A percentile compares a stretch with the other conserved stretches of the same genome.
Evolutionary conservation across 768 basidiomycete genomes (phyloP).

Genomic region (Leucosporidium scottii): DNA sequence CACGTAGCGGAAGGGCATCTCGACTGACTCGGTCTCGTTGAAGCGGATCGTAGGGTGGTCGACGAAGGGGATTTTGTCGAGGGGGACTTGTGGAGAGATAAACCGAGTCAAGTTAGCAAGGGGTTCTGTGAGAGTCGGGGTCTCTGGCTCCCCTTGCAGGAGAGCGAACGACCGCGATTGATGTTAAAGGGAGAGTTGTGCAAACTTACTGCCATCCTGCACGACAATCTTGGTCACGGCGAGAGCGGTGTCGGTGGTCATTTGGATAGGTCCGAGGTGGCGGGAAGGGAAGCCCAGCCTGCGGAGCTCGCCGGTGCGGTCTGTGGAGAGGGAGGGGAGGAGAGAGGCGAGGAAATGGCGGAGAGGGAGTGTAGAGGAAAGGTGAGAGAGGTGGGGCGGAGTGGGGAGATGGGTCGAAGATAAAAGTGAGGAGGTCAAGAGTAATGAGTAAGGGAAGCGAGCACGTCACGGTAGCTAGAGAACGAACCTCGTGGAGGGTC

Average conservation of each 20-base stretch:
- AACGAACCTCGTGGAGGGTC: conserved; percentile 66
- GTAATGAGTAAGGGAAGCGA: too few species aligned
- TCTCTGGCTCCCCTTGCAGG: background rate
- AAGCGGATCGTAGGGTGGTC: conserved; percentile 85
- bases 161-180: conserved; percentile 9
- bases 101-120: background rate
- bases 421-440: too few species aligned
- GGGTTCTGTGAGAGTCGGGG: background rate
- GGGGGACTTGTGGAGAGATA: conserved; percentile 46
- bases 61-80: conserved; percentile 61
- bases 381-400: background rate
- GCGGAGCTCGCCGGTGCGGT: conserved; percentile 83
- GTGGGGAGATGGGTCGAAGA: background rate
- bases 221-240: conserved; percentile 82
- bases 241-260: conserved; percentile 97
- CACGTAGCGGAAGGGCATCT: conserved; percentile 93
- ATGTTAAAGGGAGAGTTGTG: background rate
- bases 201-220: conserved; percentile 55
- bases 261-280: conserved; percentile 80
- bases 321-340: conserved; percentile 38
- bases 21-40: conserved; percentile 78
- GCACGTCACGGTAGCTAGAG: too few species aligned
- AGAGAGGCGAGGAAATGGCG: too few species aligned
- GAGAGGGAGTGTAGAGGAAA: too few species aligned
- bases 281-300: conserved; percentile 76